These are phyloP conservation scores for Dendrothele bispora DNA, from an alignment of 768 basidiomycete genomes.

Conservation along the genomic window DNA sequence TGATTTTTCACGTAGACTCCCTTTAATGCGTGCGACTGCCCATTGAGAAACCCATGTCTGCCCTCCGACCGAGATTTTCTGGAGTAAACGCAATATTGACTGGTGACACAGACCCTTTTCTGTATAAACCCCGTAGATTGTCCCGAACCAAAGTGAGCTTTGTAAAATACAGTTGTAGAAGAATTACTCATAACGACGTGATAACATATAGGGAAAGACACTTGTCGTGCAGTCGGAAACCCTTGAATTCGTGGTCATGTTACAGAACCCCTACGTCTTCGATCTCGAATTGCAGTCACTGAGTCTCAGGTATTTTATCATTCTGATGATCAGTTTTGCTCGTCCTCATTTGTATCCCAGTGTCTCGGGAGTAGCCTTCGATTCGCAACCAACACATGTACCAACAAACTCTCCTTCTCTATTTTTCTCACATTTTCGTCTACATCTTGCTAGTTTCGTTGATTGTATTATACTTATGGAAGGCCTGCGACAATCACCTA, in stretches of 20 bases:
- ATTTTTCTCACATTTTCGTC: too few species aligned
- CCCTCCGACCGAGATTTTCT: constrained; percentile 41
- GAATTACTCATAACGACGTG: too few species aligned
- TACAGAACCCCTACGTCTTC: constrained; percentile 93
- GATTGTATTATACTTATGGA: too few species aligned
- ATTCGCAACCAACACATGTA: constrained; percentile 64
- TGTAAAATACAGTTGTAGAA: too few species aligned
- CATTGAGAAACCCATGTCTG: constrained; percentile 66
- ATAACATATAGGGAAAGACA: constrained; percentile 51
- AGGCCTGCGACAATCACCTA: too few species aligned
- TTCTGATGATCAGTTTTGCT: constrained; percentile 5
- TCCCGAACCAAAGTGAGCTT: too few species aligned
- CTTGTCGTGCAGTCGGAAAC: constrained; percentile 81
- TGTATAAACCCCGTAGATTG: constrained; percentile 91
- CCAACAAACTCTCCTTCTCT: too few species aligned
- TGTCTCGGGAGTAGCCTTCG: constrained; percentile 78
- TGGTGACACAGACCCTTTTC: constrained; percentile 74
- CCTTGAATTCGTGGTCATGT: constrained; percentile 77
- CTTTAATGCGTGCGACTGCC: constrained; percentile 71
- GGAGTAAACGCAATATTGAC: constrained; percentile 49
- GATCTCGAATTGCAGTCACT: constrained; percentile 86
- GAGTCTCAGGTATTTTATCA: constrained; percentile 62
- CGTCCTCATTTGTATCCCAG: constrained; percentile 40
- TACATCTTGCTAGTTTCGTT: too few species aligned
- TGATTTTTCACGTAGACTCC: constrained; percentile 48